Evolutionary conservation across 345 rosid genomes (phyloP), one percentile per base, ranked within the genome.

Genomic region (Odontarrhena argentea): DNA sequence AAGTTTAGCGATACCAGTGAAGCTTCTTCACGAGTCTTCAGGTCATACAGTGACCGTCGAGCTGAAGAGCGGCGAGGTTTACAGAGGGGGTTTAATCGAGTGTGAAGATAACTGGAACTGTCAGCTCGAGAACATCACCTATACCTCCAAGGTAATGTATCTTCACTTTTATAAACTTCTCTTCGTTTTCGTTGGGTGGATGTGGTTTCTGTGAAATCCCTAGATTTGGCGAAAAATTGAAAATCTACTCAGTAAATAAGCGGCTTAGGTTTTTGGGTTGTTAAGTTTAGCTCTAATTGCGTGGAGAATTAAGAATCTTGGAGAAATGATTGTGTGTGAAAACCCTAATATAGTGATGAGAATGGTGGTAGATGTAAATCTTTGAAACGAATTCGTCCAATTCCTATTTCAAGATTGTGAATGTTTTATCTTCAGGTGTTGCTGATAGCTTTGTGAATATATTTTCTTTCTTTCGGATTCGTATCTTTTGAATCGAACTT

Each of bases 101-200:
- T 87, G 94, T 45, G 94, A 87, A 55, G 94, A 87, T 61, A 87
- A 87, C 82, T 87, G 94, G 94, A 87, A 87, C 60, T 87, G 94
- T 61, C 94, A 87, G 74, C 90, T 87, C 65, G 90, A 87, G 77
- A 77, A 51, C 69, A 85, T 87, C 71, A 87, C 90, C 42, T 87
- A 71, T 77, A 85, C 88, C 22, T 87, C 94, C 9, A 87, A 80
- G 81, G 94, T 79, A 63, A 63, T 18, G 38, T 60, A 32, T 32
- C 36, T 2, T 34, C 41, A 34, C 5, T 11, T 11, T 9, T 25
- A 2, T 26, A 2, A 1, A n/a, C 8, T 35, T 15, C 8, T n/a
- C 0, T 43, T 52, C 2, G 12, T n/a, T 9, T 51, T 1, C 3
- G 8, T 9, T 14, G 15, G 15, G 30, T 44, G 3, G 13, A 8